These are phyloP conservation scores for Diaporthe sp. DNA, from an alignment of 2,329 filamentous ascomycete species.

Conservation along the genomic window DNA sequence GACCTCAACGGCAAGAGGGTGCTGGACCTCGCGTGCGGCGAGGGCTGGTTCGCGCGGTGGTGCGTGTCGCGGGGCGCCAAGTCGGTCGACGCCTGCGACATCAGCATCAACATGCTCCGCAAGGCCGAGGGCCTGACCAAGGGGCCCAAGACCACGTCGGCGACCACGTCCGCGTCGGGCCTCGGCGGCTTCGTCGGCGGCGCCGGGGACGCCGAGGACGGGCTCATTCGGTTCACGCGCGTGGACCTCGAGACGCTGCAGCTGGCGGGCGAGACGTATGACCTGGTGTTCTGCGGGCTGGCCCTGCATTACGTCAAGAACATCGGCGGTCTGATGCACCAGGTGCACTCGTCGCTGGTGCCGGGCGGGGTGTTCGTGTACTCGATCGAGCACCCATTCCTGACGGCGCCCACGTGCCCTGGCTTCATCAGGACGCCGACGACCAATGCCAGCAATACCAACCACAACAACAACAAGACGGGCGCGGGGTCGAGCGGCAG, in stretches of 20 bases:
- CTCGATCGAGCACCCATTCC: slow-evolving; percentile 63
- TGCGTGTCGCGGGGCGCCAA: slow-evolving; percentile 54
- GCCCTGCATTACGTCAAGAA: slow-evolving; percentile 57
- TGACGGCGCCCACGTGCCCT: slow-evolving; percentile 56
- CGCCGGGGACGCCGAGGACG: slow-evolving; percentile 7
- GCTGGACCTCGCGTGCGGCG: slow-evolving; percentile 62
- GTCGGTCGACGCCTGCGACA: slow-evolving; percentile 55
- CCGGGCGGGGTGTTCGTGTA: slow-evolving; percentile 57
- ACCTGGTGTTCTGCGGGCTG: slow-evolving; percentile 58
- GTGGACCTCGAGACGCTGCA: slow-evolving; percentile 53
- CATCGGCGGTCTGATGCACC: slow-evolving; percentile 49
- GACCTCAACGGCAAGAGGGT: slow-evolving; percentile 49
- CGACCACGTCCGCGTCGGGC: slow-evolving; percentile 8
- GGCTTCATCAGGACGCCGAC: slow-evolving; percentile 44
- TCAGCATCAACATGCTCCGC: slow-evolving; percentile 60
- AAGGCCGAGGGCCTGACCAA: slow-evolving; percentile 51
- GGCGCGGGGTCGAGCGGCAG: slow-evolving; percentile 22
- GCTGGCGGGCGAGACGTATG: slow-evolving; percentile 48
- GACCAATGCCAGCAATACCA: background rate
- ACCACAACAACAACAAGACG: background rate
- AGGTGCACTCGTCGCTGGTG: slow-evolving; percentile 51
- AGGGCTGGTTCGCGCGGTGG: slow-evolving; percentile 62
- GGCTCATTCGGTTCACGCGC: slow-evolving; percentile 49
- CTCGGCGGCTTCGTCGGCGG: background rate
- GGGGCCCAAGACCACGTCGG: slow-evolving; percentile 36